Base-by-base conservation (phyloP, 176 grass and related monocot species). In the Oryza rufipogon region DNA sequence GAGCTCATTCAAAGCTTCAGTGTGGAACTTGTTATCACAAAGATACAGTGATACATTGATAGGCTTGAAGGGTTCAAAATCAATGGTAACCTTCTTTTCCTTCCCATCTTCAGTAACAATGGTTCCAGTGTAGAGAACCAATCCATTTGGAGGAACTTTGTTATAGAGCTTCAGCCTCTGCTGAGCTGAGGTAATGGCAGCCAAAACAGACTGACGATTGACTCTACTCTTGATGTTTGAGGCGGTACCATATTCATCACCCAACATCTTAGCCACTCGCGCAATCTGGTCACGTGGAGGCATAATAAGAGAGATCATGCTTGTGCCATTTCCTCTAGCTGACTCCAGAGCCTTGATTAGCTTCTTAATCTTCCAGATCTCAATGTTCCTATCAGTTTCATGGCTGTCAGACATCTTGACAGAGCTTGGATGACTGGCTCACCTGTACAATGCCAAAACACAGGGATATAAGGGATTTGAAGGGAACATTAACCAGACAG, bases 351-450 rank as follows among this genome's bases (percentile, higher is more conserved):
- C 78, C 83, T 90, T 90, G 74, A 90, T 90, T 23, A 90, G 73
- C 78, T 90, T 86, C 67, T 90, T 90, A 73, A 90, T 90, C 88
- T 90, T 90, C 88, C 88, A 90, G 68, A 90, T 86, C 79, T 86
- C 88, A 86, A 90, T 90, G 67, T 90, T 90, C 88, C 73, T 90
- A 36, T 90, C 88, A 8, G 78, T 86, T 76, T 90, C 83, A 6
- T 90, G 88, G 46, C 83, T 81, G 4, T 90, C 88, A 82, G 88
- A 90, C 83, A 90, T 86, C 66, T 86, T 89, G 66, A 81, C 10
- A 44, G 13, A 77, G 9, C 16, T 72, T 54, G 54, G 72, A 70
- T 76, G 10, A 26, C 70, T 64, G 26, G 70, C 67, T 80, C 51
- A 89, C 77, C 87, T 80, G 75, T 17, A 74, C 5, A 8, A 15